Base-by-base conservation (phyloP, 208 protist genomes). In the Acanthamoeba sp. region DNA sequence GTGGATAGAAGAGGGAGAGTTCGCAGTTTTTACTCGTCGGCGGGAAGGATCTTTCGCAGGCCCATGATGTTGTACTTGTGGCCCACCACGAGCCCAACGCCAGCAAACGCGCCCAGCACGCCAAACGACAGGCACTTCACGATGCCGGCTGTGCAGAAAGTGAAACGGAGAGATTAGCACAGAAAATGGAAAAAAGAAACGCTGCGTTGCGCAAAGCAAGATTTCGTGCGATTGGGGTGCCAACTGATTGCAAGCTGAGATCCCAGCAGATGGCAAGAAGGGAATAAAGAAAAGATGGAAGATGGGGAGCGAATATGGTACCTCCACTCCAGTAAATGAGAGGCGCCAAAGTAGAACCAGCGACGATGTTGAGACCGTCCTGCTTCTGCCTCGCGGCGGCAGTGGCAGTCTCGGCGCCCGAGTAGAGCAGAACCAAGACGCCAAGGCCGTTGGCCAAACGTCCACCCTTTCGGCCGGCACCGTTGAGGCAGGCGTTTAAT, bases 321-420 rank as follows among this genome's bases (percentile, higher is more conserved):
- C 80, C 80, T 40, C 80, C 80, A 62, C 80, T 89, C 80, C 80
- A 89, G 80, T 89, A 89, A n/a, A 89, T 89, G 80, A 89, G 80
- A 29, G 80, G 80, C n/a, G 80, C 80, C 32, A 89, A 27, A 6
- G 80, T 59, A 29, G 80, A 62, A 45, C 42, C 80, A 36, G 80
- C 36, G 48, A 89, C 55, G 80, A 89, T 89, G 80, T 89, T 89
- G 29, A 57, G n/a, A 36, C 80, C 55, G 34, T 89, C 80, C 22
- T 89, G 80, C 55, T 89, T 89, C 80, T 89, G 36, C 80, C 80
- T 55, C 34, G 80, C 80, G 29, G 29, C 29, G 9, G 32, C 62
- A 34, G 42, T 24, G 12, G 32, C 50, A 10, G 80, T 59, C 55
- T 89, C 80, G n/a, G 62, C 32, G 45, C 80, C 80, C 18, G 82